Evolutionary conservation across 495 filamentous ascomycete genomes (phyloP), one percentile per base, ranked within the genome.

Genomic region (Hypoxylon lienhwacheense): DNA sequence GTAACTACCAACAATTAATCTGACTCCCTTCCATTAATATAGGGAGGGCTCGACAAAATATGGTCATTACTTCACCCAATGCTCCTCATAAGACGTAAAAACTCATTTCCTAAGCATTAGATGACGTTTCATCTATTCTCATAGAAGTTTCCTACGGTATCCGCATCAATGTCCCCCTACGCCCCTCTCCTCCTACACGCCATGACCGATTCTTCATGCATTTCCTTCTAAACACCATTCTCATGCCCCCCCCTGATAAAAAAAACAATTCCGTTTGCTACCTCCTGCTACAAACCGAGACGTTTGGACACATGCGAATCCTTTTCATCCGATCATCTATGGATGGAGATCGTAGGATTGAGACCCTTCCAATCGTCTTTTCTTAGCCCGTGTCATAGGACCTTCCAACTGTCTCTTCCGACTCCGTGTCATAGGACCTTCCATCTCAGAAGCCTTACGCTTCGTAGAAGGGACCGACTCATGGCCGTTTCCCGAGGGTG

Each of bases 161-260:
- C n/a, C n/a, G n/a, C n/a, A n/a, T n/a, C n/a, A n/a, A n/a, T n/a
- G n/a, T n/a, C n/a, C n/a, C n/a, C n/a, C 49, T 32, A 45, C 40
- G 45, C 33, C 8, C 33, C 22, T 31, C 4, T 20, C 29, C 7
- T 26, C 26, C 28, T 29, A 48, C 33, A 32, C 35, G 16, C 41
- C 29, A 26, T 25, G 29, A 26, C 19, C 28, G 26, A n/a, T n/a
- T n/a, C n/a, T n/a, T n/a, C n/a, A n/a, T 39, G 33, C 32, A 42
- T 24, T 25, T 21, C 36, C 33, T 41, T 36, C 29, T 16, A 20
- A 39, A 41, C 31, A 34, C 28, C 25, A 26, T 32, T 11, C 31
- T 36, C 24, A 54, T 33, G 33, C 45, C 39, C 32, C 39, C 50
- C 44, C 45, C 45, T 26, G 24, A 25, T 37, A 64, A 64, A 53